phyloP scores from a whole-genome alignment of 73 alveolate genomes.

The Paramecium biaurelia region DNA sequence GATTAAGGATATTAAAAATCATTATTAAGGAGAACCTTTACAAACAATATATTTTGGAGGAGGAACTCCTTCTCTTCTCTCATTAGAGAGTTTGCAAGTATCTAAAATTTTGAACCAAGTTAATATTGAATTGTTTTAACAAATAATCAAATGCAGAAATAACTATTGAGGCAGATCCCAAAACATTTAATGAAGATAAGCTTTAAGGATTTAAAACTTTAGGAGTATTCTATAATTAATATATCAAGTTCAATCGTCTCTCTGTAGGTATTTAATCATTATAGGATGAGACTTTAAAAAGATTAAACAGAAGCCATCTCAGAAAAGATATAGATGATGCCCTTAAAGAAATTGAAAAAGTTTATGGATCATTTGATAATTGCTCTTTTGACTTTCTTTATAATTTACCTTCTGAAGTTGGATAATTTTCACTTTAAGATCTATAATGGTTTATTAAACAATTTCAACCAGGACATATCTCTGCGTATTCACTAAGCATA shows the following conservation, averaged over 20 bases:
- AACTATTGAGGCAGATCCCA: slow-evolving; percentile 76
- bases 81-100: slow-evolving; percentile 32
- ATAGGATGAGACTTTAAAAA: slow-evolving; percentile 47
- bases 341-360: not conserved
- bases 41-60: slow-evolving; percentile 74
- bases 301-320: slow-evolving; percentile 65
- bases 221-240: not conserved
- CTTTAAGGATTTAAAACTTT: not conserved
- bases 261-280: slow-evolving; percentile 69
- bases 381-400: slow-evolving; percentile 16
- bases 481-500: slow-evolving; percentile 60
- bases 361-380: slow-evolving; percentile 1
- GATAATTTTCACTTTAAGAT: not conserved
- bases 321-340: slow-evolving; percentile 42
- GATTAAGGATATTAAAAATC: slow-evolving; percentile 37
- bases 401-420: not conserved
- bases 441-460: not conserved
- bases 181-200: slow-evolving; percentile 63
- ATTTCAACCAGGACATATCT: slow-evolving; percentile 59
- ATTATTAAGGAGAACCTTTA: slow-evolving; percentile 1
- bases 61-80: slow-evolving; percentile 72
- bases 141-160: slow-evolving; percentile 54
- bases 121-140: not conserved
- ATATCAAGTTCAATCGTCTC: slow-evolving; percentile 59
- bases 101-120: not conserved